Percentiles rank a stretch among this genome's conserved stretches.
These are phyloP conservation scores for Madurella mycetomatis DNA, from an alignment of 2,329 filamentous ascomycete genomes.

Conservation along the genomic window DNA sequence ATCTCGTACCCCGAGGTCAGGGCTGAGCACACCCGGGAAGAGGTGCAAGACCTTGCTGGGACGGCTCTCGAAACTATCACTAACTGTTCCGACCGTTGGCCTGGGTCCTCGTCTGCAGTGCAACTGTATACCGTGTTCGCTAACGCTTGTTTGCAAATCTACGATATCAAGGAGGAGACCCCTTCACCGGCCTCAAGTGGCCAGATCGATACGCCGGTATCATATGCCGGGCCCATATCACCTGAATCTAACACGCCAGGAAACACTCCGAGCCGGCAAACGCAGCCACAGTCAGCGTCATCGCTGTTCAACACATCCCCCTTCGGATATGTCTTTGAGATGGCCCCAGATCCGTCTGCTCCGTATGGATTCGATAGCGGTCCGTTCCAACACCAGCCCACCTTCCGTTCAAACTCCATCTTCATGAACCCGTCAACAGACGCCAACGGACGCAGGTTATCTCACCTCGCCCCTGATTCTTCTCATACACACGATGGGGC, in stretches of 20 bases:
- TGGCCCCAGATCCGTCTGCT: slow-evolving; percentile 44
- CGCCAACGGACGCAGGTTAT: slow-evolving; percentile 53
- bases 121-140: slow-evolving; percentile 85
- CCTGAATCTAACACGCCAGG: slow-evolving; percentile 38
- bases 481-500: slow-evolving; percentile 34
- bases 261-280: slow-evolving; percentile 11
- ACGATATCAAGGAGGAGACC: slow-evolving; percentile 56
- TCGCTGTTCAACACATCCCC: slow-evolving; percentile 21
- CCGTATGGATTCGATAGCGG: slow-evolving; percentile 18
- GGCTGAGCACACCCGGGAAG: slow-evolving; percentile 63
- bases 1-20: slow-evolving; percentile 84
- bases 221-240: slow-evolving; percentile 47
- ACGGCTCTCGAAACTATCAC: slow-evolving; percentile 74
- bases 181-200: slow-evolving; percentile 34
- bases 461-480: slow-evolving; percentile 59
- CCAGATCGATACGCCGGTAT: slow-evolving; percentile 41
- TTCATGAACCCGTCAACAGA: slow-evolving; percentile 57
- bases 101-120: slow-evolving; percentile 77
- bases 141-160: slow-evolving; percentile 81
- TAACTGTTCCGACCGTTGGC: slow-evolving; percentile 82
- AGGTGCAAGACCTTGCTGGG: slow-evolving; percentile 70
- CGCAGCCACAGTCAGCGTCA: slow-evolving; percentile 17
- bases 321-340: slow-evolving; percentile 56
- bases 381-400: slow-evolving; percentile 42
- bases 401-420: slow-evolving; percentile 63